Evolutionary conservation across 1,284 basidiomycete genomes (phyloP), one percentile per base, ranked within the genome.

Genomic region (Phlebopus sp.): DNA sequence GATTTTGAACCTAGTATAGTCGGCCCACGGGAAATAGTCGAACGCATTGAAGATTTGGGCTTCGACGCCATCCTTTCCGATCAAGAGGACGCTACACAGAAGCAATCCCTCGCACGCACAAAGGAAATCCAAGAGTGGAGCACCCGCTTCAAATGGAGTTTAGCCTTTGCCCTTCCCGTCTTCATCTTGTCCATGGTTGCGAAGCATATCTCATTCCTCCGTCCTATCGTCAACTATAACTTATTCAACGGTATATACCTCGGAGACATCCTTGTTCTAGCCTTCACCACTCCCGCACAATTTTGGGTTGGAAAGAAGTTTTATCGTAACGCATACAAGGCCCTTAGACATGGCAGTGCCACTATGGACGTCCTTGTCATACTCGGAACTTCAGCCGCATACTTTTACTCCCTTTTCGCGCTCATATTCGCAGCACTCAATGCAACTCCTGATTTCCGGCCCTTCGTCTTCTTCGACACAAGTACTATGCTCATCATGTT

Each of bases 401-500:
- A 97, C 68, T 73, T 83, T 55, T 99, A 97, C 70, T 98, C 95
- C 3, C 59, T 93, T 32, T 70, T 84, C 48, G 69, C 80, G 43
- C 82, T 98, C 75, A 55, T 90, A 56, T 74, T 76, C 39, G 83
- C 86, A 30, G 74, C 82, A 18, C 82, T 88, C 70, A 79, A 82
- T 59, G 63, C 71, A 3, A 77, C 82, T 5, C 75, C 82, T 0
- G 78, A 80, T 46, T 90, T 79, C 63, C 84, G 80, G 31, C 96
- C 97, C 1, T 81, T 90, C 63, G 84, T 94, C 27, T 99, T 98
- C 73, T 99, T 99, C 71, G 97, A 99, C 71, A 99, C 97, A 1
- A 95, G 91, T 59, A 97, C 95, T 14, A 99, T 99, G 97, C 76
- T 99, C 49, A 90, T 99, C 77, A 93, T 88, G 69, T 99, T 99